Evolutionary conservation across 495 filamentous ascomycete genomes (phyloP).

Genomic region (Xylaria acuta): DNA sequence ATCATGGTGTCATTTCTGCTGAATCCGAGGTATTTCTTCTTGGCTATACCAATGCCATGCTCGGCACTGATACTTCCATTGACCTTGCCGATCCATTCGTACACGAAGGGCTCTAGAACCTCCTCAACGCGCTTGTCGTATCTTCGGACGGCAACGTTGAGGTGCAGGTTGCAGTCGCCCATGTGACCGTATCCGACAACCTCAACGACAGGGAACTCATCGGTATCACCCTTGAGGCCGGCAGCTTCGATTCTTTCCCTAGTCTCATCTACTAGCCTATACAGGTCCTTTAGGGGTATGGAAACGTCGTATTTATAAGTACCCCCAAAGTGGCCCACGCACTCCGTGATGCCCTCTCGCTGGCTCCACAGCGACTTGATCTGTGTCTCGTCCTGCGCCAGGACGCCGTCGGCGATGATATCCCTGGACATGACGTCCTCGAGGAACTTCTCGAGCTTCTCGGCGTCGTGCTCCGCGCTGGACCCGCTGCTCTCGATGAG

Average conservation of each 20-base stretch:
- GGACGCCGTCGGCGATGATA: slow-evolving; percentile 83
- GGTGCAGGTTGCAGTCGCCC: slow-evolving; percentile 93
- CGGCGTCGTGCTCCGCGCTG: slow-evolving; percentile 89
- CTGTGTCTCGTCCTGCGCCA: slow-evolving; percentile 93
- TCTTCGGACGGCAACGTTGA: slow-evolving; percentile 81
- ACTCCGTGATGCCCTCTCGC: slow-evolving; percentile 91
- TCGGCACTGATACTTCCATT: slow-evolving; percentile 95
- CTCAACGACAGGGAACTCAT: slow-evolving; percentile 79
- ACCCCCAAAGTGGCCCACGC: slow-evolving; percentile 86
- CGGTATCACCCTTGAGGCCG: slow-evolving; percentile 79
- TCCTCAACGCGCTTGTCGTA: slow-evolving; percentile 92
- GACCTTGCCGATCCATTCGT: slow-evolving; percentile 89
- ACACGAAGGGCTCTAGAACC: slow-evolving; percentile 90
- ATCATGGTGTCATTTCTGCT: slow-evolving; percentile 87
- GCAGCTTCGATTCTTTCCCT: slow-evolving; percentile 69
- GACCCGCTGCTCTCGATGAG: slow-evolving; percentile 95
- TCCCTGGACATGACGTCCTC: slow-evolving; percentile 86
- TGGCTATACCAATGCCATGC: slow-evolving; percentile 91
- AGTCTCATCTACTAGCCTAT: slow-evolving; percentile 85
- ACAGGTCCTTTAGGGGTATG: slow-evolving; percentile 87
- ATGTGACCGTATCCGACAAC: slow-evolving; percentile 98
- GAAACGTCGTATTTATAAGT: slow-evolving; percentile 99
- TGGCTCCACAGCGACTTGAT: slow-evolving; percentile 84
- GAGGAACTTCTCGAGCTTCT: slow-evolving; percentile 85
- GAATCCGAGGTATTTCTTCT: slow-evolving; percentile 93